Percentiles rank a stretch among this genome's conserved stretches.
These are phyloP conservation scores for Barnettozyma californica DNA, from an alignment of 805 yeast species.

Conservation along the genomic window DNA sequence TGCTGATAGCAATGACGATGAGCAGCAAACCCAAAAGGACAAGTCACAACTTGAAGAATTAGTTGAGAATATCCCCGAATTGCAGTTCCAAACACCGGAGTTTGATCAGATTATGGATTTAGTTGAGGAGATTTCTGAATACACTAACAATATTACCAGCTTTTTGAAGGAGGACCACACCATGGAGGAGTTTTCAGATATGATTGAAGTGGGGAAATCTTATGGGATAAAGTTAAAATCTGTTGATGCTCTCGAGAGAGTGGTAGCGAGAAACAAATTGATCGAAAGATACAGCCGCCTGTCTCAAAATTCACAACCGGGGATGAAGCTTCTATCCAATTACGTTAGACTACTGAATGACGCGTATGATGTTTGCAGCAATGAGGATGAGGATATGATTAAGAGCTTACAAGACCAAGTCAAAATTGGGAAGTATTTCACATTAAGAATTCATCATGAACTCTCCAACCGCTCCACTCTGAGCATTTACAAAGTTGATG, in stretches of 20 bases:
- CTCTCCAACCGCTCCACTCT: constrained; percentile 1
- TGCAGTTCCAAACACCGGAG: constrained; percentile 53
- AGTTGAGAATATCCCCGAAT: constrained; percentile 40
- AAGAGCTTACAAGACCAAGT: constrained; percentile 9
- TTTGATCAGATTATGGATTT: constrained; percentile 53
- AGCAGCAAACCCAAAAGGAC: constrained; percentile 14
- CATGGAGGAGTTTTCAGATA: constrained; percentile 42
- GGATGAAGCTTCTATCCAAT: constrained; percentile 13
- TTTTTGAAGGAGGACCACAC: constrained; percentile 31
- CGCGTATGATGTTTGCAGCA: constrained; percentile 23
- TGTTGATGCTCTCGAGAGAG: constrained; percentile 33
- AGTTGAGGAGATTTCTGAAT: constrained; percentile 45
- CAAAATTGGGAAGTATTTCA: constrained; percentile 15
- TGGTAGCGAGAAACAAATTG: constrained; percentile 38
- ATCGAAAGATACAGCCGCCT: constrained; percentile 24
- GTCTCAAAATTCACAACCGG: constrained; percentile 6
- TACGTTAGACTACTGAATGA: constrained; percentile 20
- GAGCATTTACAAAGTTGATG: constrained; percentile 9
- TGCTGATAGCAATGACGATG: constrained; percentile 3
- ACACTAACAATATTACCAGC: constrained; percentile 40
- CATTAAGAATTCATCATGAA: constrained; percentile 8
- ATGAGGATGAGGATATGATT: constrained; percentile 16
- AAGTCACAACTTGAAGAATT: constrained; percentile 21
- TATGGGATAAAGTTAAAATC: constrained; percentile 55
- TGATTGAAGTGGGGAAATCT: constrained; percentile 53